Conservation (phyloP, 306 rosid genomes). For the Cucurbita maxima region DNA sequence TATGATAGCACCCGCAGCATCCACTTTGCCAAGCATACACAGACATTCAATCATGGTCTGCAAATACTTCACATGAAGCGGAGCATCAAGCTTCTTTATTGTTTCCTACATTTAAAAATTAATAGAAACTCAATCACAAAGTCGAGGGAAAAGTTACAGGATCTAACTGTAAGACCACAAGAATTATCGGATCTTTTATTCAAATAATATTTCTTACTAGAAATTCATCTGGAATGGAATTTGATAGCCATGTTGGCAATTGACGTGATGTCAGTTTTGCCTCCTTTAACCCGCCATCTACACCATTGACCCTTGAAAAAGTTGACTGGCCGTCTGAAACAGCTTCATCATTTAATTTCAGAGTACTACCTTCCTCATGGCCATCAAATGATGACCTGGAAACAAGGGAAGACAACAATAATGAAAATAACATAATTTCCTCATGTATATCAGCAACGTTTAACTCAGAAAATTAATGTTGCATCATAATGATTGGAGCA, state of each 20-base stretch:
- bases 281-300: constrained; percentile 39
- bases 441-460: neutral
- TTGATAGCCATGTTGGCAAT: constrained; percentile 85
- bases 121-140: constrained; percentile 19
- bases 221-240: constrained; percentile 96
- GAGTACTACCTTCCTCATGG: constrained; percentile 53
- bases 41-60: constrained; percentile 98
- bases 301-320: constrained; percentile 36
- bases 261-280: constrained; percentile 32
- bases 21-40: constrained; percentile 92
- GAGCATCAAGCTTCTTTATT: constrained; percentile 81
- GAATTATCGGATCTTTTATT: neutral
- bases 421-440: neutral
- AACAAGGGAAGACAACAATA: neutral
- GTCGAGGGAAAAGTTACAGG: constrained; percentile 6
- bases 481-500: neutral
- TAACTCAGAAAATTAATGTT: neutral
- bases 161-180: neutral
- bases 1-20: constrained; percentile 97
- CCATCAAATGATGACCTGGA: constrained; percentile 76
- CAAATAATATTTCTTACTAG: constrained; percentile 43
- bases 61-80: constrained; percentile 78
- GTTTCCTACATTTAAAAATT: constrained; percentile 49
- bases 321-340: constrained; percentile 37
- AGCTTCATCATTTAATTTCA: constrained; percentile 45